These are phyloP conservation scores for Gossypium davidsonii DNA, from an alignment of 441 rosid species.

Conservation along the genomic window DNA sequence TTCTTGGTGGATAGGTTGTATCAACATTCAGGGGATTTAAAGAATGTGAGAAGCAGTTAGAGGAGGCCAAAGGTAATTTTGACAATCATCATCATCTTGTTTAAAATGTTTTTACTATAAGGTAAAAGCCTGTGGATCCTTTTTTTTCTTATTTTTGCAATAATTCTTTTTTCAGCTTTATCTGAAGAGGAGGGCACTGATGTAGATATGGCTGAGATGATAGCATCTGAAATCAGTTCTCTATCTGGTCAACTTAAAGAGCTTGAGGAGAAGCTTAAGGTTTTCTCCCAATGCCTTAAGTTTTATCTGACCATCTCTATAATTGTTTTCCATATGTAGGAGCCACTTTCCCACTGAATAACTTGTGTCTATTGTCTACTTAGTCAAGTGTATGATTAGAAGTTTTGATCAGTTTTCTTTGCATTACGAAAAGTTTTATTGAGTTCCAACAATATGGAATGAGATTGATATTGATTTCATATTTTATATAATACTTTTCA, in stretches of 20 bases:
- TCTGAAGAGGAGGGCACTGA: conserved; percentile 69
- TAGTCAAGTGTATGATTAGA: neutral
- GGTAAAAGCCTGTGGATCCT: neutral
- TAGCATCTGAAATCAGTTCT: conserved; percentile 61
- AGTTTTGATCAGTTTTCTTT: neutral
- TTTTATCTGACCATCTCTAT: neutral
- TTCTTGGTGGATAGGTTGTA: conserved; percentile 49
- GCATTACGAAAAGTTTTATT: neutral
- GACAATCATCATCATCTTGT: conserved; percentile 3
- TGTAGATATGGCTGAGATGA: conserved; percentile 93
- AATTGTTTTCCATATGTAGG: neutral
- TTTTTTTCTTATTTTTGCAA: conserved; percentile 2
- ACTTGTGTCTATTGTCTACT: neutral
- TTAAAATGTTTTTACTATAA: neutral
- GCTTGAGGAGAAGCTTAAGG: conserved; percentile 86
- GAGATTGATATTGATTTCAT: conserved; percentile 2
- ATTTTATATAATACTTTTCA: neutral
- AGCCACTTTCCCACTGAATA: neutral
- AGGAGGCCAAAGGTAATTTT: conserved; percentile 60
- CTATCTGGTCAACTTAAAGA: conserved; percentile 51
- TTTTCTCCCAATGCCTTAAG: conserved; percentile 19
- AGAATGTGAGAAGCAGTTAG: conserved; percentile 77
- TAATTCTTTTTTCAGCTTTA: conserved; percentile 41
- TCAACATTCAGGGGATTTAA: conserved; percentile 56
- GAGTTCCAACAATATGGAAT: neutral